These are phyloP conservation scores for Protomyces arabidopsidicola DNA, from an alignment of 1,139 yeast genomes.

Conservation along the genomic window DNA sequence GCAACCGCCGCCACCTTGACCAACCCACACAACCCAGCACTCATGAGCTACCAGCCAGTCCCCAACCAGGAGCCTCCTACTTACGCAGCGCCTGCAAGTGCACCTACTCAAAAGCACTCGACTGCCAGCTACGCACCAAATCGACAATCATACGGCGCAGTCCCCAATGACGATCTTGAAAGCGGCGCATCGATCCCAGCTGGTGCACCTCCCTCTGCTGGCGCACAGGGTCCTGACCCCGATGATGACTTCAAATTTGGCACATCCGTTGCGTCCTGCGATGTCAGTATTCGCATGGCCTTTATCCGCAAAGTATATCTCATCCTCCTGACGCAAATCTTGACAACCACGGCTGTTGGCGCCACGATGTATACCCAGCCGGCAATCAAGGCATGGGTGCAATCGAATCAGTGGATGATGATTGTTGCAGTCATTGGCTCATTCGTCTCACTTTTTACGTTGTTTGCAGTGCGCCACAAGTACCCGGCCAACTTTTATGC, in stretches of 20 bases:
- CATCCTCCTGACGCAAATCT: slow-evolving; percentile 59
- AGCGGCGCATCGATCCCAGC: neutral
- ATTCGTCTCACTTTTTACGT: slow-evolving; percentile 38
- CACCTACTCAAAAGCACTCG: neutral
- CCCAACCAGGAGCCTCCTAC: neutral
- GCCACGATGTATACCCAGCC: slow-evolving; percentile 50
- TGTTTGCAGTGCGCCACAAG: slow-evolving; percentile 56
- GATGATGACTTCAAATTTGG: slow-evolving; percentile 78
- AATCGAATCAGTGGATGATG: slow-evolving; percentile 58
- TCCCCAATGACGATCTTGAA: neutral
- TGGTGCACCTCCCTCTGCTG: slow-evolving; percentile 13
- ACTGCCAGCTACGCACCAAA: neutral
- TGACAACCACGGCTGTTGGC: slow-evolving; percentile 59
- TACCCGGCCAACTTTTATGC: slow-evolving; percentile 60
- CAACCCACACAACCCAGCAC: neutral
- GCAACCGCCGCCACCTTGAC: neutral
- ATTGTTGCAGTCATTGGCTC: slow-evolving; percentile 52
- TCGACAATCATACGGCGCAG: neutral
- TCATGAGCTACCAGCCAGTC: neutral
- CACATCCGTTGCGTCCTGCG: slow-evolving; percentile 72
- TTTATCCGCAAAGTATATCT: slow-evolving; percentile 77
- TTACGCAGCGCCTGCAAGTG: neutral
- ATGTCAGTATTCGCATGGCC: slow-evolving; percentile 64
- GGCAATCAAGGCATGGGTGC: slow-evolving; percentile 54
- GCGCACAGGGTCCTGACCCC: slow-evolving; percentile 25